phyloP scores from a whole-genome alignment of 768 basidiomycete species.

The Leccinellum luteum region DNA sequence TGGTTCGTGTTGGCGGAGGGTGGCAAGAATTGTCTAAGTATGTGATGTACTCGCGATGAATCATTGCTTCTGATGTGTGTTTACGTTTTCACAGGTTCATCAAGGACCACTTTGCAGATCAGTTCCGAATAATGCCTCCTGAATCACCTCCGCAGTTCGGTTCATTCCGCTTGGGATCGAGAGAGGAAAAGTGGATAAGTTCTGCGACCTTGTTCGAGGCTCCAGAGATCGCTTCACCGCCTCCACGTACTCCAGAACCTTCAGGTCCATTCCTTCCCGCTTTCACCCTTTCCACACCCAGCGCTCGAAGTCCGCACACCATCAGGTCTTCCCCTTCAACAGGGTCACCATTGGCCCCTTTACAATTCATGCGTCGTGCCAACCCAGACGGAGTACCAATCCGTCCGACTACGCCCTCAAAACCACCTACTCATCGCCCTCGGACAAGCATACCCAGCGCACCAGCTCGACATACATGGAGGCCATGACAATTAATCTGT shows the following conservation, averaged over 20 bases:
- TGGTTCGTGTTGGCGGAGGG: slow-evolving; percentile 95
- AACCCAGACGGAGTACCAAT: slow-evolving; percentile 52
- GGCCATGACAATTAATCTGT: slow-evolving; percentile 45
- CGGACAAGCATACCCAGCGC: slow-evolving; percentile 41
- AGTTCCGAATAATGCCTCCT: slow-evolving; percentile 64
- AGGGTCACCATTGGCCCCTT: slow-evolving; percentile 72
- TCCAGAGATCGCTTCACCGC: slow-evolving; percentile 40
- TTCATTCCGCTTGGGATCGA: slow-evolving; percentile 36
- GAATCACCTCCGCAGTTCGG: slow-evolving; percentile 58
- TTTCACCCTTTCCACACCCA: slow-evolving; percentile 55
- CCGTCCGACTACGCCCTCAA: slow-evolving; percentile 67
- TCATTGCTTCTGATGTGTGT: not conserved
- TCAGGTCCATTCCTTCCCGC: slow-evolving; percentile 55
- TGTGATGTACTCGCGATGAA: slow-evolving; percentile 25
- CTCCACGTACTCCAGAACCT: slow-evolving; percentile 70
- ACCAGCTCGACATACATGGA: slow-evolving; percentile 59
- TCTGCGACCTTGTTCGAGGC: slow-evolving; percentile 68
- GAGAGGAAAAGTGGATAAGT: slow-evolving; percentile 83
- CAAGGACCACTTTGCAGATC: slow-evolving; percentile 80
- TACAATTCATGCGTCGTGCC: slow-evolving; percentile 85
- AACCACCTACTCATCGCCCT: slow-evolving; percentile 46
- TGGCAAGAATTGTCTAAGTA: slow-evolving; percentile 92
- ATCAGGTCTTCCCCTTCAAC: slow-evolving; percentile 54
- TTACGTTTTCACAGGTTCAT: slow-evolving; percentile 61
- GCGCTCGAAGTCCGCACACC: slow-evolving; percentile 44